Evolutionary conservation across 2,329 filamentous ascomycete genomes (phyloP).

Genomic region (Talaromyces sp.): DNA sequence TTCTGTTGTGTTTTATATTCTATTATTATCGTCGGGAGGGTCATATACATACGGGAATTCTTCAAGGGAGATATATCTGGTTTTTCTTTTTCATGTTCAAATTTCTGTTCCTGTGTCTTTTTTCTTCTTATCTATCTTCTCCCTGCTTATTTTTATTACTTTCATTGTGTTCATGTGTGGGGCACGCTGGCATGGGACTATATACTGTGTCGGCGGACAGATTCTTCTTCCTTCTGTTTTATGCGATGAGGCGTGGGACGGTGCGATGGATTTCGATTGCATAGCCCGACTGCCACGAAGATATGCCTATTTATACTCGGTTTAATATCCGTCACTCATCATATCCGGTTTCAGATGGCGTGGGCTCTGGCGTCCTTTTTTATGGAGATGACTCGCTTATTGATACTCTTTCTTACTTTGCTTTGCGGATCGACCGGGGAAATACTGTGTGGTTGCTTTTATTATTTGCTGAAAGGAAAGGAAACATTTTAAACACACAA

Average conservation of each 20-base stretch:
- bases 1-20: slow-evolving; percentile 25
- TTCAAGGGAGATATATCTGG: slow-evolving; percentile 32
- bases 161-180: slow-evolving; percentile 27
- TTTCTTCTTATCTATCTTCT: slow-evolving; percentile 23
- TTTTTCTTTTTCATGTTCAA: slow-evolving; percentile 26
- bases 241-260: slow-evolving; percentile 12
- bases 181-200: slow-evolving; percentile 33
- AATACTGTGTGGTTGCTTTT: slow-evolving; percentile 16
- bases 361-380: slow-evolving; percentile 22
- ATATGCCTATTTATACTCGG: slow-evolving; percentile 23
- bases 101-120: slow-evolving; percentile 22
- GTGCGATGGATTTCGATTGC: slow-evolving; percentile 18
- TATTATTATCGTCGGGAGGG: slow-evolving; percentile 28
- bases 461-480: slow-evolving; percentile 15
- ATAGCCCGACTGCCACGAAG: slow-evolving; percentile 22
- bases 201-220: slow-evolving; percentile 12
- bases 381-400: slow-evolving; percentile 11
- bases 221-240: slow-evolving; percentile 15
- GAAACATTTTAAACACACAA: slow-evolving; percentile 11
- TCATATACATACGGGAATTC: slow-evolving; percentile 40
- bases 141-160: slow-evolving; percentile 11
- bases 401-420: slow-evolving; percentile 2
- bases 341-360: slow-evolving; percentile 22
- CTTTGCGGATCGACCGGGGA: slow-evolving; percentile 14
- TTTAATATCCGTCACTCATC: slow-evolving; percentile 22